These are phyloP conservation scores for Cryptococcus sp. DNA, from an alignment of 1,284 basidiomycete genomes.

Conservation along the genomic window DNA sequence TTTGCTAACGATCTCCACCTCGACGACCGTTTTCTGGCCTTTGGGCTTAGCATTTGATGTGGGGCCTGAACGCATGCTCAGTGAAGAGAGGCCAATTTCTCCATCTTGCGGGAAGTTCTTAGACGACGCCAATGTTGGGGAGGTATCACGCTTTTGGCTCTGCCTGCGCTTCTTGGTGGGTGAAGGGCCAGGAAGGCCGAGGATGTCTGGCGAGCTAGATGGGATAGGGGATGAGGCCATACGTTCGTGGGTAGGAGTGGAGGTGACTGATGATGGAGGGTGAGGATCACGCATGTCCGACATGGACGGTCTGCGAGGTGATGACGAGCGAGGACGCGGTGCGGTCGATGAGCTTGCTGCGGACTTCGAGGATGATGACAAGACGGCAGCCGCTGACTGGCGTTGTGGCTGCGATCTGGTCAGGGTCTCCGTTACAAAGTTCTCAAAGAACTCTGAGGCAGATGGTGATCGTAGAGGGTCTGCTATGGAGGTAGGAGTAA, in stretches of 20 bases:
- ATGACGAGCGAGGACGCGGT: background rate
- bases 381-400: background rate
- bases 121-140: slow-evolving; percentile 12
- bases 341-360: background rate
- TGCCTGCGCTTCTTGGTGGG: slow-evolving; percentile 33
- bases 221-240: slow-evolving; percentile 6
- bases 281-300: slow-evolving; percentile 18
- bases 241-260: slow-evolving; percentile 20
- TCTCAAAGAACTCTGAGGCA: slow-evolving; percentile 15
- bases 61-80: slow-evolving; percentile 9
- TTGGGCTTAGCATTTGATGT: slow-evolving; percentile 8
- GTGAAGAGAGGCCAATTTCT: slow-evolving; percentile 9
- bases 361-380: background rate
- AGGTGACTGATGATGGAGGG: slow-evolving; percentile 16
- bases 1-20: slow-evolving; percentile 15
- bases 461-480: slow-evolving; percentile 5
- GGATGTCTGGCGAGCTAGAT: slow-evolving; percentile 33
- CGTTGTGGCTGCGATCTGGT: background rate
- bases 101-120: slow-evolving; percentile 3
- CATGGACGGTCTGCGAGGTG: slow-evolving; percentile 12
- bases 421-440: slow-evolving; percentile 8
- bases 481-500: slow-evolving; percentile 2
- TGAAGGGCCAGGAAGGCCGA: slow-evolving; percentile 31
- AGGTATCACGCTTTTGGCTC: slow-evolving; percentile 1
- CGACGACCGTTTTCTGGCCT: slow-evolving; percentile 5